A percentile compares a stretch with the other conserved stretches of the same genome.
Evolutionary conservation across 345 rosid genomes (phyloP).

Genomic region (Leavenworthia alabamica): DNA sequence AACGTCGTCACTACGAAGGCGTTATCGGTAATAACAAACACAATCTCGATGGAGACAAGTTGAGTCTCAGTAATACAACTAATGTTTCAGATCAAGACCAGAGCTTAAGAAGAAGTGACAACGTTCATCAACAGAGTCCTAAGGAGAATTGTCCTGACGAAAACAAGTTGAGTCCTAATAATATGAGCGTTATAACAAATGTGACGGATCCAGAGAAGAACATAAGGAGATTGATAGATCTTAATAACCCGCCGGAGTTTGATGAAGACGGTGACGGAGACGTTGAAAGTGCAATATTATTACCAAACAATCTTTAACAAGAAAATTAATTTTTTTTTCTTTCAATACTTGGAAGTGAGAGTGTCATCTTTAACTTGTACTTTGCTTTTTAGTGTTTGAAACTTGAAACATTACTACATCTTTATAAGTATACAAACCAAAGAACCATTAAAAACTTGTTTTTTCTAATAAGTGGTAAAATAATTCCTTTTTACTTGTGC

Average conservation of each 20-base stretch:
- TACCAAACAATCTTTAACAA: background rate
- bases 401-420: no score
- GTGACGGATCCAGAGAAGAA: background rate
- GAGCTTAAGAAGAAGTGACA: slow-evolving; percentile 27
- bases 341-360: background rate
- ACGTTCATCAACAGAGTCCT: slow-evolving; percentile 10
- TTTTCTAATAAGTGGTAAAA: no score
- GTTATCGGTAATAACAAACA: slow-evolving; percentile 8
- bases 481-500: no score
- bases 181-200: slow-evolving; percentile 1
- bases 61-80: background rate
- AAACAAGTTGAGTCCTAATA: slow-evolving; percentile 21
- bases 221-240: background rate
- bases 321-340: background rate
- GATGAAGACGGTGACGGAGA: background rate
- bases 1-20: slow-evolving; percentile 87
- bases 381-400: background rate
- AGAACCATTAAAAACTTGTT: no score
- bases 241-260: slow-evolving; percentile 55
- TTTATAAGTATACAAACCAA: no score
- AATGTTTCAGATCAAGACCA: background rate
- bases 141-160: slow-evolving; percentile 13
- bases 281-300: slow-evolving; percentile 36
- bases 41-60: slow-evolving; percentile 20
- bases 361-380: background rate